Conservation (phyloP, 2,329 filamentous ascomycete species). For the Chrysoporthe puriensis region DNA sequence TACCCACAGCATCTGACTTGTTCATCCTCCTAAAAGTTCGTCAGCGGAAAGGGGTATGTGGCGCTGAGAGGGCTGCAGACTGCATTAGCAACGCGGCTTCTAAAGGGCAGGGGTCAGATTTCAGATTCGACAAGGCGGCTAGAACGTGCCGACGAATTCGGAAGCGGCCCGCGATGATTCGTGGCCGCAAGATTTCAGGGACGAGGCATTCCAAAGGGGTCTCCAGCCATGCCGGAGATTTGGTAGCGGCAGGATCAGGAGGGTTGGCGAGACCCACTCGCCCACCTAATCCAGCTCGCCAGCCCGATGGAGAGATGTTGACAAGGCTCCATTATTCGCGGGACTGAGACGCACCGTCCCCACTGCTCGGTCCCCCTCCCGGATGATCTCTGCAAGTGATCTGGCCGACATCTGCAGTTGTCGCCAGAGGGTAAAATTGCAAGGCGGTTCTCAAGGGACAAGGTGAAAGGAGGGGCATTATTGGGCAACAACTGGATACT, state of each 20-base stretch:
- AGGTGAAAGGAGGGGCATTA: background rate
- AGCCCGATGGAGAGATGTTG: conserved; percentile 8
- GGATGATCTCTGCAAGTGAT: conserved; percentile 7
- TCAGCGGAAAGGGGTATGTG: background rate
- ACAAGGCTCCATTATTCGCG: conserved; percentile 8
- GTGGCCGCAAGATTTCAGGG: conserved; percentile 15
- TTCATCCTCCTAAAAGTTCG: background rate
- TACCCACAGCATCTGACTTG: conserved; percentile 11
- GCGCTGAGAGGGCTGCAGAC: background rate
- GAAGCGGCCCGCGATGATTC: conserved; percentile 12
- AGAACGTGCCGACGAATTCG: conserved; percentile 5
- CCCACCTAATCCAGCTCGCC: background rate
- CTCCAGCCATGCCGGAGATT: conserved; percentile 7
- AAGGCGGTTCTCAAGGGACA: background rate
- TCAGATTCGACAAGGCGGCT: conserved; percentile 7
- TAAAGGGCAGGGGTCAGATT: conserved; percentile 1
- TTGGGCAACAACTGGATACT: background rate
- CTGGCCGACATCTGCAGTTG: background rate
- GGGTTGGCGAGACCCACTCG: background rate
- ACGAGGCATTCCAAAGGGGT: conserved; percentile 10
- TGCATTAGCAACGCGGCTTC: background rate
- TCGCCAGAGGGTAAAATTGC: background rate
- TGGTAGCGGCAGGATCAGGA: background rate
- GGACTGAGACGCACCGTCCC: conserved; percentile 2
- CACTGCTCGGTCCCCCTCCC: conserved; percentile 4